A percentile compares a stretch with the other conserved stretches of the same genome.
These are phyloP conservation scores for Climacium dendroides DNA, from an alignment of 225 moss, liverwort and hornwort species.

Conservation along the genomic window DNA sequence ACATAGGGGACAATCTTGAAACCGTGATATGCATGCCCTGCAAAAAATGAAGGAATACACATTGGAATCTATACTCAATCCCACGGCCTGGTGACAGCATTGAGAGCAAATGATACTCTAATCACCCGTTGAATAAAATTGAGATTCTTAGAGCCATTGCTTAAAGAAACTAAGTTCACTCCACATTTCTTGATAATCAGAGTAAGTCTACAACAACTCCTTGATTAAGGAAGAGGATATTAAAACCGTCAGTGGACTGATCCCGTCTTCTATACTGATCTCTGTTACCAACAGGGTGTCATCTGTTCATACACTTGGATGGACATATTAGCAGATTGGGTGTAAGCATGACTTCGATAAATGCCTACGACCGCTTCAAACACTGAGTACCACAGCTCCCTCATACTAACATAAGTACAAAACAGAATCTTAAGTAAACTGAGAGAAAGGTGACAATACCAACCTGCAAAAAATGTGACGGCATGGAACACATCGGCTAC, in stretches of 20 bases:
- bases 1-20: constrained; percentile 88
- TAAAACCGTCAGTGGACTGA: background rate
- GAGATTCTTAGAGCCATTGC: background rate
- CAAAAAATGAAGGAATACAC: background rate
- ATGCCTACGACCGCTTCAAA: background rate
- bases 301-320: background rate
- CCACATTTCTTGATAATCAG: background rate
- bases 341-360: background rate
- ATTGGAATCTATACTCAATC: background rate
- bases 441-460: background rate
- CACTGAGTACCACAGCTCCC: background rate
- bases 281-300: background rate
- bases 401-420: background rate
- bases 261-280: background rate
- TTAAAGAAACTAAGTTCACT: background rate
- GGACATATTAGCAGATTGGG: background rate
- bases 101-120: background rate
- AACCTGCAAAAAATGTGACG: constrained; percentile 86
- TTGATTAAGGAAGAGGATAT: background rate
- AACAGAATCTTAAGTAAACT: background rate
- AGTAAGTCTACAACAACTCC: background rate
- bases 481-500: constrained; percentile 85
- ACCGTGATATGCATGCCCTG: constrained; percentile 90
- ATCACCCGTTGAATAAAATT: background rate
- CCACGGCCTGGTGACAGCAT: background rate